Evolutionary conservation across 345 rosid genomes (phyloP).

Genomic region (Gossypium turneri): DNA sequence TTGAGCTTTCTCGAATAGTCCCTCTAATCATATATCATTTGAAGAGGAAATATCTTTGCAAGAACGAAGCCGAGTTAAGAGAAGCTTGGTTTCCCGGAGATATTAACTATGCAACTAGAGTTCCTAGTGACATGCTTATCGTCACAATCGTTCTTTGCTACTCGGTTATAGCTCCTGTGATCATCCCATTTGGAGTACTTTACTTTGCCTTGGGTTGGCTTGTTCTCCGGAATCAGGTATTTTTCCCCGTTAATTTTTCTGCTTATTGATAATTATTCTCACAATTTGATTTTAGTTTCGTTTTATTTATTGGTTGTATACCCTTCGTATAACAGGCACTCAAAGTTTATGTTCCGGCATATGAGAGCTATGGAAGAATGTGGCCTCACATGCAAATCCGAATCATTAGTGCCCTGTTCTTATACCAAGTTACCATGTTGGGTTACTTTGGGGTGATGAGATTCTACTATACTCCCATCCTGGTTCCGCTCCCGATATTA

Average conservation of each 20-base stretch:
- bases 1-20: conserved; percentile 75
- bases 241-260: neutral
- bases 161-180: conserved; percentile 78
- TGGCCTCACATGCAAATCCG: conserved; percentile 90
- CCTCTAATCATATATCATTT: conserved; percentile 77
- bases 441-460: conserved; percentile 64
- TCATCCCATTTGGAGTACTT: conserved; percentile 63
- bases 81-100: conserved; percentile 89
- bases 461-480: conserved; percentile 37
- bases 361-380: conserved; percentile 85
- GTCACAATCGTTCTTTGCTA: conserved; percentile 72
- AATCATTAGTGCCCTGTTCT: conserved; percentile 49
- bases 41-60: conserved; percentile 85
- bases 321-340: conserved; percentile 47
- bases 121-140: conserved; percentile 72
- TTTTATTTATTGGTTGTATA: neutral
- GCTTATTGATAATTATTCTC: neutral
- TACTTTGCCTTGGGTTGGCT: conserved; percentile 92
- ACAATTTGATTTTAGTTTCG: neutral
- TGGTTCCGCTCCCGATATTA: conserved; percentile 45
- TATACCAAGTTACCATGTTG: conserved; percentile 70
- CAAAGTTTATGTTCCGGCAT: conserved; percentile 79
- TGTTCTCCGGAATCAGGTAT: conserved; percentile 74
- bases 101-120: conserved; percentile 58
- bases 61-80: conserved; percentile 80